Evolutionary conservation across 2,329 filamentous ascomycete species (phyloP), one percentile per base, ranked within the genome.

Genomic region (Aspergillus flavus): DNA sequence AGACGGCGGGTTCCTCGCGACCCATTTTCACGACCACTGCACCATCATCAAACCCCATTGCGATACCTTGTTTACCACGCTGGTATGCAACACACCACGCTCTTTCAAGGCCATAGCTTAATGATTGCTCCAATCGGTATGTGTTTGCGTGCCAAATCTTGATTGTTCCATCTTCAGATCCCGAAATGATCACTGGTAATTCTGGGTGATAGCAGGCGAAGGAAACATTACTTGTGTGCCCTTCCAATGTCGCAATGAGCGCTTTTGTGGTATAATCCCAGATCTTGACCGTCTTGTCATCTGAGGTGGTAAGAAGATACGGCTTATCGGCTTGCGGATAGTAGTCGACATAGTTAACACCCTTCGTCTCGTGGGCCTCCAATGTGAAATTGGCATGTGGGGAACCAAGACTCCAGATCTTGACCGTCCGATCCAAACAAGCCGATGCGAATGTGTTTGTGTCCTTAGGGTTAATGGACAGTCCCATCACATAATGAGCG

Each of bases 201-300:
- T 98, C 94, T 2, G 95, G 95, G 79, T 99, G 95, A 77, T 98
- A 99, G 80, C 94, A 96, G 57, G 95, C 95, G 75, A 98, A 99
- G 3, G 94, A 97, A 55, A 99, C 95, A 74, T 99, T 99, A 79
- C 94, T 97, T 34, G 93, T 96, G 79, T 99, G 95, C 32, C 95
- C 95, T 79, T 99, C 95, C 55, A 99, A 85, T 3, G 94, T 98
- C 34, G 95, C 95, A 75, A 98, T 97, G 68, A 98, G 84, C 14
- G 93, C 95, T 82, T 99, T 99, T 56, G 94, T 98, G 14, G 94
- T 98, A 83, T 99, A 98, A 77, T 99, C 95, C 94, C 95, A 99
- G 61, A 99, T 88, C 84, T 98, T 98, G 72, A 98, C 93, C 0
- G 94, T 98, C 72, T 92, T 89, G 79, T 98, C 95, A 77, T 99